Conservation (phyloP, 2,329 filamentous ascomycete genomes). For the Paecilomyces sp. region DNA sequence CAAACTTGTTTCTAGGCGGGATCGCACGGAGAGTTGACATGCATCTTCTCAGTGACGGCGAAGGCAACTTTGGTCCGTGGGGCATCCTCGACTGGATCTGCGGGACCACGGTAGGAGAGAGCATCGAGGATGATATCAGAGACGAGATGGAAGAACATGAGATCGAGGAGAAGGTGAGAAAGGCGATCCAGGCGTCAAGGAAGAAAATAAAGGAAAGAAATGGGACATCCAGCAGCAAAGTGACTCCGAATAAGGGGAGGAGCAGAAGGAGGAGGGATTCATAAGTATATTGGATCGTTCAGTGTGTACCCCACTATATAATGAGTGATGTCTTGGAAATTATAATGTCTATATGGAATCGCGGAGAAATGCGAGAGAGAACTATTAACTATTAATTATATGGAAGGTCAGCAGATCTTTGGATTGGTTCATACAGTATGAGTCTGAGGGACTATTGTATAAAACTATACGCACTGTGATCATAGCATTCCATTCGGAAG, state of each 20-base stretch:
- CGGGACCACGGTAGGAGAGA: constrained; percentile 35
- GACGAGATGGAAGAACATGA: constrained; percentile 30
- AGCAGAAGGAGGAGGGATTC: constrained; percentile 4
- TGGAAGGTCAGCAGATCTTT: no score
- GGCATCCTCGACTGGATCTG: constrained; percentile 40
- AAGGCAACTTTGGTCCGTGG: constrained; percentile 40
- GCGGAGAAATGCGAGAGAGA: no score
- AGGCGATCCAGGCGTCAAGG: constrained; percentile 23
- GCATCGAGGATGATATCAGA: constrained; percentile 44
- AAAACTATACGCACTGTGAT: no score
- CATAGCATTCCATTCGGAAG: no score
- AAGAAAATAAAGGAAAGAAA: constrained; percentile 17
- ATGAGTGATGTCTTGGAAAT: neutral
- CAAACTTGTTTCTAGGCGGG: constrained; percentile 50
- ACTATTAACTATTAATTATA: no score
- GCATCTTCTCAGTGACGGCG: constrained; percentile 44
- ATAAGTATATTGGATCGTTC: neutral
- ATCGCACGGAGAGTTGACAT: constrained; percentile 52
- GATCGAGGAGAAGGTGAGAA: constrained; percentile 23
- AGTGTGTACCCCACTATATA: neutral
- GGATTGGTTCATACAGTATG: no score
- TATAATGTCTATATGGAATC: no score
- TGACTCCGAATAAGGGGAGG: constrained; percentile 9
- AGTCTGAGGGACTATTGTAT: no score
- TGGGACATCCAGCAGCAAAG: neutral